Evolutionary conservation across 768 basidiomycete species (phyloP).

Genomic region (Xanthoconium stramineum): DNA sequence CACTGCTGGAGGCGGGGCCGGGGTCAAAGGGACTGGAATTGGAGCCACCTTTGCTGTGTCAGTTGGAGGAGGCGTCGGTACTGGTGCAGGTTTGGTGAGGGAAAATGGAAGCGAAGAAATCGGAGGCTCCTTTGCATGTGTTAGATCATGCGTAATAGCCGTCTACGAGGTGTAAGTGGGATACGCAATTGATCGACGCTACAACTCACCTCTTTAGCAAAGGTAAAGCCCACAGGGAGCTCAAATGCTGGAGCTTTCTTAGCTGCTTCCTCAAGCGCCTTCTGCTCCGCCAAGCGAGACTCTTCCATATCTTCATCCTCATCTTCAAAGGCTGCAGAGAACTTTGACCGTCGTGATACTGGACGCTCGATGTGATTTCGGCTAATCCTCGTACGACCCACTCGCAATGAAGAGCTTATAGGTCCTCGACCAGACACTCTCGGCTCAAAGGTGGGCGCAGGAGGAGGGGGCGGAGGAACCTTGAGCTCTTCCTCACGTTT

Average conservation of each 20-base stretch:
- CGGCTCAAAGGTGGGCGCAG: conserved; percentile 20
- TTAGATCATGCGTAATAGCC: conserved; percentile 38
- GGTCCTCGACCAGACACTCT: conserved; percentile 18
- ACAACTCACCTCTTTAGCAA: conserved; percentile 55
- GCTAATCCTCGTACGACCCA: conserved; percentile 55
- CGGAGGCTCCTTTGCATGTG: conserved; percentile 61
- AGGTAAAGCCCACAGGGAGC: conserved; percentile 61
- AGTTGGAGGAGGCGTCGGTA: conserved; percentile 4
- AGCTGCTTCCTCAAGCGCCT: conserved; percentile 51
- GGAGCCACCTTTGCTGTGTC: conserved; percentile 17
- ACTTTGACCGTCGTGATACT: conserved; percentile 47
- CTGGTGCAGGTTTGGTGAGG: conserved; percentile 38
- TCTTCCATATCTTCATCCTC: conserved; percentile 43
- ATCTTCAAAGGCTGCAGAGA: conserved; percentile 63
- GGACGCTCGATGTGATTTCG: conserved; percentile 65
- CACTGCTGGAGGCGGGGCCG: conserved; percentile 10
- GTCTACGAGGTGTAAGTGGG: conserved; percentile 23
- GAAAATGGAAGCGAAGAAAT: conserved; percentile 65
- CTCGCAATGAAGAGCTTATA: conserved; percentile 53
- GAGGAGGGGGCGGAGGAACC: conserved; percentile 14
- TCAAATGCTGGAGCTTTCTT: conserved; percentile 56
- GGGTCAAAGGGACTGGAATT: conserved; percentile 7
- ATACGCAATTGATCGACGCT: background rate
- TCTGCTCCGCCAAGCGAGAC: conserved; percentile 41
- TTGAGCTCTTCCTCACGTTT: conserved; percentile 17